Evolutionary conservation across 192 early-diverging fungal genomes (phyloP).

Genomic region (Linnemannia exigua): DNA sequence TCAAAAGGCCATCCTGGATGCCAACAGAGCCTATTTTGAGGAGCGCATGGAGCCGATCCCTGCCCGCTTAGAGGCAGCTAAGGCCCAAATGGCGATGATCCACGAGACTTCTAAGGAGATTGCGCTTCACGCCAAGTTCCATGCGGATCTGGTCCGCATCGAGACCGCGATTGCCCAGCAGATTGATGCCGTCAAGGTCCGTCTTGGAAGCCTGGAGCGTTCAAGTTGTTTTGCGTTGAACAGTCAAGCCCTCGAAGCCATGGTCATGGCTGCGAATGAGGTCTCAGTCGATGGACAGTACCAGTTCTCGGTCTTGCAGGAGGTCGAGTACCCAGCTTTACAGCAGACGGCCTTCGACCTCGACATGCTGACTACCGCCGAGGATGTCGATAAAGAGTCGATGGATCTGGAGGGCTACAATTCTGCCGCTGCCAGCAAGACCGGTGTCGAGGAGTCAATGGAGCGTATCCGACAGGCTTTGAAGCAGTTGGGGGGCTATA

Average conservation of each 20-base stretch:
- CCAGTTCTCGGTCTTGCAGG: conserved; percentile 52
- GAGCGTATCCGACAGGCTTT: conserved; percentile 41
- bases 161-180: conserved; percentile 53
- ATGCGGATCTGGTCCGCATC: conserved; percentile 49
- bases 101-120: conserved; percentile 55
- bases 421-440: conserved; percentile 16
- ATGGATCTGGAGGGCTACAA: conserved; percentile 3
- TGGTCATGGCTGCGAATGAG: conserved; percentile 39
- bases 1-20: conserved; percentile 28
- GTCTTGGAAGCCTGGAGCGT: conserved; percentile 47
- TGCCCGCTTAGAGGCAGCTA: conserved; percentile 32
- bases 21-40: conserved; percentile 40
- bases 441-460: conserved; percentile 52
- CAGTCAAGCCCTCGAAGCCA: conserved; percentile 38
- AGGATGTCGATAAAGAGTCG: neutral
- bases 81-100: conserved; percentile 31
- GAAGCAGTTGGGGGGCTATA: conserved; percentile 33
- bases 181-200: conserved; percentile 48
- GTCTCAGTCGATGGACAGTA: conserved; percentile 45
- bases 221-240: conserved; percentile 55
- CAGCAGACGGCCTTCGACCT: conserved; percentile 54
- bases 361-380: conserved; percentile 18
- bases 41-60: conserved; percentile 21
- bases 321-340: conserved; percentile 44
- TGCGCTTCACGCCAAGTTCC: conserved; percentile 55